These are phyloP conservation scores for Conringia planisiliqua DNA, from an alignment of 345 rosid genomes.

Conservation along the genomic window DNA sequence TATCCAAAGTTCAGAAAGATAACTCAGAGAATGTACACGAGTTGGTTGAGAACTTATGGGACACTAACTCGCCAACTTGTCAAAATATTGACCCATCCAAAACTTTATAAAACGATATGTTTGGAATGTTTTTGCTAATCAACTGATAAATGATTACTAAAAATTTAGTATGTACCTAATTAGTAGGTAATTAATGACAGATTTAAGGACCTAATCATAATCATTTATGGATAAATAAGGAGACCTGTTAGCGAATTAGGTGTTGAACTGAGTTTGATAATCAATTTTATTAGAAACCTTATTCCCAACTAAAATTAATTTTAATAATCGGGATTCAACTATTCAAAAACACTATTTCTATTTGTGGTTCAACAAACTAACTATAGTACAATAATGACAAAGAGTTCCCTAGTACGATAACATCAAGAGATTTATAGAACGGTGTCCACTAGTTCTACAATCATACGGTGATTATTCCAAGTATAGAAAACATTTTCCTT, in stretches of 20 bases:
- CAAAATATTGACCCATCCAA: background rate
- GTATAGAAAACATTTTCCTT: background rate
- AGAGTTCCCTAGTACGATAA: background rate
- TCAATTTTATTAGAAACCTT: background rate
- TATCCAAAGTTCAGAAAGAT: too few relatives aligned
- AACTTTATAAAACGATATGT: background rate
- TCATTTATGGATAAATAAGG: background rate
- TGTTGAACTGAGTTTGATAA: background rate
- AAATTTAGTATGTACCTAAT: background rate
- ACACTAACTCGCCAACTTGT: background rate
- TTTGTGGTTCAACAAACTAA: slow-evolving; percentile 14
- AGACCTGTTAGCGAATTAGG: background rate
- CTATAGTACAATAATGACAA: background rate
- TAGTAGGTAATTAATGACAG: slow-evolving; percentile 7
- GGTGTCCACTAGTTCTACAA: background rate
- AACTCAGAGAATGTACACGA: background rate
- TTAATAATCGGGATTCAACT: background rate
- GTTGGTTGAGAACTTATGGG: background rate
- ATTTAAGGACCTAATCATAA: slow-evolving; percentile 8
- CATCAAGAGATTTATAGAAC: background rate
- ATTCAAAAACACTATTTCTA: background rate
- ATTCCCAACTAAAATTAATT: background rate
- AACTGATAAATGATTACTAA: background rate
- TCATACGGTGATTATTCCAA: background rate
- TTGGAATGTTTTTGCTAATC: background rate